Evolutionary conservation across 2,329 filamentous ascomycete species (phyloP), one percentile per base, ranked within the genome.

Genomic region (Claviceps sp.): DNA sequence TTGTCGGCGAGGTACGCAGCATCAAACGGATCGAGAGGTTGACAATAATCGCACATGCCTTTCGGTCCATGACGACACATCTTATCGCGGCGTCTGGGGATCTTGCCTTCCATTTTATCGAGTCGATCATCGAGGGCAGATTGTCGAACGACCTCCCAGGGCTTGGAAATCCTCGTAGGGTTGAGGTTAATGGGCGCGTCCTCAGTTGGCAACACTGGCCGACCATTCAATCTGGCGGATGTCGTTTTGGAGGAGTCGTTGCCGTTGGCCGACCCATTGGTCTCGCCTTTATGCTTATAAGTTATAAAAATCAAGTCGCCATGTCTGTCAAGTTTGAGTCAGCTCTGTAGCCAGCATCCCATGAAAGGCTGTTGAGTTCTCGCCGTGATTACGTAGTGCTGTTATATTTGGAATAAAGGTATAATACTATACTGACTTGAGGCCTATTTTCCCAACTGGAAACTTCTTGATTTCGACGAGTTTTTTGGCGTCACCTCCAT

Each of bases 21-120:
- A 62, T 94, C 84, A 68, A 95, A 98, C 1, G 93, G 93, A 63
- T 98, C 93, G 49, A 97, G 72, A 0, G 94, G 94, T 81, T 95
- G 95, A 72, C 93, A 98, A 70, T 96, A 94, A 70, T 98, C 93
- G 69, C 93, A 98, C 93, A 98, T 98, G 66, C 93, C 93, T 70
- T 95, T 97, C 50, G 86, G 84, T 1, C 91, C 91, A 66, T 98
- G 93, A 56, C 88, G 84, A 72, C 93, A 98, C 89, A 98, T 93
- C 65, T 86, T 87, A 65, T 95, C 88, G 54, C 77, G 77, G 55
- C 78, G 78, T 56, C 90, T 77, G 20, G 81, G 72, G 50, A 96
- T 95, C 72, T 95, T 98, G 58, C 93, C 93, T 74, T 93, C 85
- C 58, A 84, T 78, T 69, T 81, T 88, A 68, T 98, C 93, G 63